These are phyloP conservation scores for Fusarium sp. DNA, from an alignment of 2,329 filamentous ascomycete species.

Conservation along the genomic window DNA sequence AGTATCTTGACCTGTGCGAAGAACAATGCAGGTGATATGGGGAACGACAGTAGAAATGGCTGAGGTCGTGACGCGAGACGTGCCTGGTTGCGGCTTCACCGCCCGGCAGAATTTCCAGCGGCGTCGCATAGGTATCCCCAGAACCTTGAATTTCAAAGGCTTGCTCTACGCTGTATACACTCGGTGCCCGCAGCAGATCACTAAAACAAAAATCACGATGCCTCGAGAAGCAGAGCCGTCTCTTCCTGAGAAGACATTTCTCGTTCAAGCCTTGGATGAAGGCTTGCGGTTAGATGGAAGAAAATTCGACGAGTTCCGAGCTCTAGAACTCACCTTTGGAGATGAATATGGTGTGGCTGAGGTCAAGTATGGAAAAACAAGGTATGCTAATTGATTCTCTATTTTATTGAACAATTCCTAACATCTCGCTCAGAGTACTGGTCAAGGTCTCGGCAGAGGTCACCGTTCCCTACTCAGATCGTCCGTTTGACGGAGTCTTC, in stretches of 20 bases:
- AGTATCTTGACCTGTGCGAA: not conserved
- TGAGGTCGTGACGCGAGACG: constrained; percentile 16
- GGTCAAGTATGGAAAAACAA: constrained; percentile 90
- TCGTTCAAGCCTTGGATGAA: constrained; percentile 85
- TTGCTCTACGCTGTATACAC: constrained; percentile 2
- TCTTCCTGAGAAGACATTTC: constrained; percentile 88
- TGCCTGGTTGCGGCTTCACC: constrained; percentile 44
- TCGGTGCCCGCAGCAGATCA: constrained; percentile 17
- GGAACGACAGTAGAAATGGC: not conserved
- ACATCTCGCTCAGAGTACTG: constrained; percentile 74
- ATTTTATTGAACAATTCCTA: constrained; percentile 11
- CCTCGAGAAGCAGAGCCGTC: constrained; percentile 94
- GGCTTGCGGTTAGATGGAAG: constrained; percentile 89
- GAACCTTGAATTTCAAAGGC: constrained; percentile 24
- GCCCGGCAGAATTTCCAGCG: constrained; percentile 66
- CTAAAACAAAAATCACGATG: constrained; percentile 69
- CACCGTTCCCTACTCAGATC: constrained; percentile 86
- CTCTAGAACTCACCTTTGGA: constrained; percentile 84
- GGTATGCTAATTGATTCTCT: constrained; percentile 64
- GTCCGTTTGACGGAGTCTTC: constrained; percentile 96
- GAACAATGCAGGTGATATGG: too few species aligned
- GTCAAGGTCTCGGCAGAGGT: constrained; percentile 92
- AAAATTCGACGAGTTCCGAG: constrained; percentile 83
- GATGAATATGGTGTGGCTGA: constrained; percentile 93
- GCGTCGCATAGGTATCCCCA: constrained; percentile 42